A percentile compares a stretch with the other conserved stretches of the same genome.
phyloP scores from a whole-genome alignment of 75 land plant species.

The Ceratopteris richardii region DNA sequence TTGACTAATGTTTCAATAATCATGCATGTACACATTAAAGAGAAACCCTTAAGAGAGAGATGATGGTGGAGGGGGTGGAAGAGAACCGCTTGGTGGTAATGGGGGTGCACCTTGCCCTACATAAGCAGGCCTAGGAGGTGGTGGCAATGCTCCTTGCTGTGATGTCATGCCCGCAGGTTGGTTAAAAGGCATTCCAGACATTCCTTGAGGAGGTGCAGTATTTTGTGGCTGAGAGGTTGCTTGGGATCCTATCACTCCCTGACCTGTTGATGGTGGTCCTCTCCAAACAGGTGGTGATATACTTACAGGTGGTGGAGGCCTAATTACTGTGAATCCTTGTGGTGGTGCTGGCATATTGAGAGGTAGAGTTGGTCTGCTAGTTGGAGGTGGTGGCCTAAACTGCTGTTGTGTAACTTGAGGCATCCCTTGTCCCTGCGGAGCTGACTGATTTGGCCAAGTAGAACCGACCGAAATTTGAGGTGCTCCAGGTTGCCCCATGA shows the following conservation, averaged over 20 bases:
- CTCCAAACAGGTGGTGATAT: slow-evolving; percentile 8
- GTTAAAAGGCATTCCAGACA: slow-evolving; percentile 37
- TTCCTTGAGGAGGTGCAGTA: slow-evolving; percentile 41
- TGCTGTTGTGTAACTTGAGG: slow-evolving; percentile 31
- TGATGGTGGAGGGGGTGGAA: too few relatives aligned
- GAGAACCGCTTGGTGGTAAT: too few relatives aligned
- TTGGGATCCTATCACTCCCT: slow-evolving; percentile 31
- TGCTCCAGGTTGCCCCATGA: slow-evolving; percentile 2
- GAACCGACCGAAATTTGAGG: slow-evolving; percentile 8
- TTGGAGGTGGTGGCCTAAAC: slow-evolving; percentile 15
- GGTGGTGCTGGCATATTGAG: slow-evolving; percentile 57
- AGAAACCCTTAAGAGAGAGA: too few relatives aligned
- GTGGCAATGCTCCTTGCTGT: too few relatives aligned
- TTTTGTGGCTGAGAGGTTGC: slow-evolving; percentile 43
- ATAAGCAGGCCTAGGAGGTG: too few relatives aligned
- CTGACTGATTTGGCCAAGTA: slow-evolving; percentile 50
- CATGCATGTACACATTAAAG: too few relatives aligned
- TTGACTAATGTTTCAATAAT: too few relatives aligned
- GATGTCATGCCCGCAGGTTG: too few relatives aligned
- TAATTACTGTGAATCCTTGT: slow-evolving; percentile 23
- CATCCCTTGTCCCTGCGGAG: slow-evolving; percentile 32
- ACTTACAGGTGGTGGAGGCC: slow-evolving; percentile 44
- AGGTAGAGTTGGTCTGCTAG: neutral
- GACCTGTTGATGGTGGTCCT: too few relatives aligned
- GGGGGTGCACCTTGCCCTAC: too few relatives aligned